Conservation (phyloP, 1,284 basidiomycete genomes). For the Cerioporus squamosus region DNA sequence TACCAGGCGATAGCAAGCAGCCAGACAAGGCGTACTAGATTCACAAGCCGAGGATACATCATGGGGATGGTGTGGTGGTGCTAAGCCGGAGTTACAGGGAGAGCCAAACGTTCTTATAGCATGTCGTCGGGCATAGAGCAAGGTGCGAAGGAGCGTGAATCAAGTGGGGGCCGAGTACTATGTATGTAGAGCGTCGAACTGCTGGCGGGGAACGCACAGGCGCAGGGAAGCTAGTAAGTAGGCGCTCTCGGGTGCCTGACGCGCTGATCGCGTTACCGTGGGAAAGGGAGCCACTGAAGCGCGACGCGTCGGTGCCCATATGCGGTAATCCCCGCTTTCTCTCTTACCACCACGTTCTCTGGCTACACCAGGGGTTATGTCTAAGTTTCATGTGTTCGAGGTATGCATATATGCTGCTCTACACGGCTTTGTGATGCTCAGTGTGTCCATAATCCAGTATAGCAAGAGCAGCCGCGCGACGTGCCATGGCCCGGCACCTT, state of each 20-base stretch:
- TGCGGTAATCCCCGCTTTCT: constrained; percentile 13
- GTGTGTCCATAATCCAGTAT: constrained; percentile 49
- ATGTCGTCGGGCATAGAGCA: neutral
- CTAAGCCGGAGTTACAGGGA: no score
- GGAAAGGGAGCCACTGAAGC: constrained; percentile 7
- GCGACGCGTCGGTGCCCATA: constrained; percentile 23
- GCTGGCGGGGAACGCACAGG: no score
- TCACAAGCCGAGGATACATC: constrained; percentile 24
- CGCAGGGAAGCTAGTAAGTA: no score
- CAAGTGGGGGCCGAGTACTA: no score
- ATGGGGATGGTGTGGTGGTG: neutral
- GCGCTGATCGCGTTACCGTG: constrained; percentile 17
- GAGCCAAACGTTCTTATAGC: neutral
- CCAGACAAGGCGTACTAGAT: constrained; percentile 55
- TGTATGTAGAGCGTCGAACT: no score
- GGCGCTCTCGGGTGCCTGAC: no score
- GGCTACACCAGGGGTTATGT: constrained; percentile 14
- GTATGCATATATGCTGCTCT: constrained; percentile 1
- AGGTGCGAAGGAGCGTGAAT: no score
- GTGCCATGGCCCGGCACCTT: constrained; percentile 66
- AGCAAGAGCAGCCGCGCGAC: constrained; percentile 69
- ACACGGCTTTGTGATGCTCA: neutral
- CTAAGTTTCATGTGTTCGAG: constrained; percentile 27
- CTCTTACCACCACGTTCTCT: constrained; percentile 11
- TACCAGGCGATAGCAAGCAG: constrained; percentile 66